These are phyloP conservation scores for Phytopythium oedochilum DNA, from an alignment of 352 stramenopile genomes.

Conservation along the genomic window DNA sequence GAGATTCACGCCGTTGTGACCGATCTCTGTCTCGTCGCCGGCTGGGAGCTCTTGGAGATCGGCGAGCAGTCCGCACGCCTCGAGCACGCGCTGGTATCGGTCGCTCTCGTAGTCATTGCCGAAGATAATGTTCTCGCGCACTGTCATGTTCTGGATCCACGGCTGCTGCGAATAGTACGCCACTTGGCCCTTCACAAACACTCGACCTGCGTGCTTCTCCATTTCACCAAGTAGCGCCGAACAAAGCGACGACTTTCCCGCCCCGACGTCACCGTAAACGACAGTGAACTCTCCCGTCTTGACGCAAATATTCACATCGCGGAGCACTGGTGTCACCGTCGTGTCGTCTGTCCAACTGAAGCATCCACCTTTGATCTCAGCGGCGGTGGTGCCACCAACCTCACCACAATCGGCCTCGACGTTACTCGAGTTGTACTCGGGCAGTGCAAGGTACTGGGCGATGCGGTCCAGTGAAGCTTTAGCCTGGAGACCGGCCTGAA, in stretches of 20 bases:
- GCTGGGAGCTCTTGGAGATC: constrained; percentile 83
- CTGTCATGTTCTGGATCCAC: constrained; percentile 91
- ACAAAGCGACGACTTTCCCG: constrained; percentile 30
- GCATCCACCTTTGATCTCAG: constrained; percentile 13
- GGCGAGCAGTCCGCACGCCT: constrained; percentile 70
- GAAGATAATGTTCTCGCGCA: constrained; percentile 93
- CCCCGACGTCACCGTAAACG: constrained; percentile 22
- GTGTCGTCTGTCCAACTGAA: constrained; percentile 15
- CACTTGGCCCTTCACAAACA: constrained; percentile 17
- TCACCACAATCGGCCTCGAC: constrained; percentile 15
- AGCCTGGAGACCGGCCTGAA: constrained; percentile 25
- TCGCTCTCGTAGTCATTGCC: constrained; percentile 40
- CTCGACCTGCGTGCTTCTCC: constrained; percentile 22
- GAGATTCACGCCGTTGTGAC: constrained; percentile 93
- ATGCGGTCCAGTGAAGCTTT: constrained; percentile 27
- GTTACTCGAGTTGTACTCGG: constrained; percentile 13
- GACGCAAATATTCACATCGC: constrained; percentile 15
- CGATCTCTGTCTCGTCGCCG: constrained; percentile 93
- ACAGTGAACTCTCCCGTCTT: constrained; percentile 31
- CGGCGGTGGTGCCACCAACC: no score
- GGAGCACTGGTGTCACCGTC: constrained; percentile 7
- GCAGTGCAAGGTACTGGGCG: constrained; percentile 15
- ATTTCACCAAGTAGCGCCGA: constrained; percentile 65
- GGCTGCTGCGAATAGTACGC: constrained; percentile 74
- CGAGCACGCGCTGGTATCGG: constrained; percentile 49